phyloP scores from a whole-genome alignment of 176 grass and related monocot genomes.

The Chrysopogon serrulatus region DNA sequence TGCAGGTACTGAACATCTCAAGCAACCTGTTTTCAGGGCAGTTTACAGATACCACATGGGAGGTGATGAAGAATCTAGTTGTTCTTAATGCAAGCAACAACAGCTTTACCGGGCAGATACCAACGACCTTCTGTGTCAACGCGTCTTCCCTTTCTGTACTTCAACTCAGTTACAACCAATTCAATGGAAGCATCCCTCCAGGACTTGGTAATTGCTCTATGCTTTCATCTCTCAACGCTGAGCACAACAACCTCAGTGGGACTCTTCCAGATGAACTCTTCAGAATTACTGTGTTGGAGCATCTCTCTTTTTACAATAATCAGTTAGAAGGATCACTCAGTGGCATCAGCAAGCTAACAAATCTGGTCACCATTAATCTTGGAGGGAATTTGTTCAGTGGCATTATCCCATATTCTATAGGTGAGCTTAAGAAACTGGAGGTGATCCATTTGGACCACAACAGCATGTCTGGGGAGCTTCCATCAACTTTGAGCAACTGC shows the following conservation, averaged over 20 bases:
- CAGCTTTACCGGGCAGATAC: constrained; percentile 18
- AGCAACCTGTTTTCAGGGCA: constrained; percentile 24
- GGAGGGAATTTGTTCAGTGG: background rate
- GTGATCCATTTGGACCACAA: background rate
- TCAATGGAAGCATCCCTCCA: background rate
- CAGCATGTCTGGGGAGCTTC: constrained; percentile 16
- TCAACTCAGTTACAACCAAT: constrained; percentile 20
- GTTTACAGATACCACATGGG: constrained; percentile 8
- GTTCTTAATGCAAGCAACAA: constrained; percentile 32
- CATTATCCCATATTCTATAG: constrained; percentile 4
- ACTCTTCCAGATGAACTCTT: constrained; percentile 19
- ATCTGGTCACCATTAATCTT: constrained; percentile 3
- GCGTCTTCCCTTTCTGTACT: background rate
- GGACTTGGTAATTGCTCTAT: constrained; percentile 4
- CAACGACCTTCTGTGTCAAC: background rate
- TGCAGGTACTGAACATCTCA: constrained; percentile 42
- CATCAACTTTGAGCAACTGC: constrained; percentile 6
- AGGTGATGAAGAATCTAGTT: background rate
- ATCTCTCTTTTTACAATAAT: constrained; percentile 11
- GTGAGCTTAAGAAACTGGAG: constrained; percentile 13
- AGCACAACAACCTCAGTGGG: constrained; percentile 13
- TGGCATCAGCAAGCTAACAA: background rate
- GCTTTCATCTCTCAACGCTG: background rate
- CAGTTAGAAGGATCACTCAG: background rate
- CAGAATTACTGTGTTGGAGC: background rate